phyloP scores from a whole-genome alignment of 352 stramenopile species.

The Thalassiosira mediterranea region DNA sequence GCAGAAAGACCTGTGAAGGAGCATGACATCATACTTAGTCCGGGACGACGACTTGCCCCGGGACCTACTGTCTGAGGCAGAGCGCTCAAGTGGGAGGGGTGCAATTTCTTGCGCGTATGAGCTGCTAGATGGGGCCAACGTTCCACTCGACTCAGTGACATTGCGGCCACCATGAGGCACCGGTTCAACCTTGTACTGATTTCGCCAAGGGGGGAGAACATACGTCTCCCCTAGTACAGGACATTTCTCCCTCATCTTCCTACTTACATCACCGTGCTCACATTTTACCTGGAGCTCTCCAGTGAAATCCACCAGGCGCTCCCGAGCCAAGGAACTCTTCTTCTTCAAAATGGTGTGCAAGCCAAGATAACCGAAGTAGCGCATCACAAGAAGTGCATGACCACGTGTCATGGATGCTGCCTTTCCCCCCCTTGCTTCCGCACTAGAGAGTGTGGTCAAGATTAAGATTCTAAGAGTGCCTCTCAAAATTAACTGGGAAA shows the following conservation, averaged over 20 bases:
- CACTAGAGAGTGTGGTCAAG: slow-evolving; percentile 16
- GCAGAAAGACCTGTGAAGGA: slow-evolving; percentile 76
- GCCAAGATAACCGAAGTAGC: slow-evolving; percentile 85
- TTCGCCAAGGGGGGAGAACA: slow-evolving; percentile 55
- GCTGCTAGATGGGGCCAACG: neutral
- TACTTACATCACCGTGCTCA: slow-evolving; percentile 19
- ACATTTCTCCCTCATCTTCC: slow-evolving; percentile 34
- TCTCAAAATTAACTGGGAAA: neutral
- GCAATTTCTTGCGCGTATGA: slow-evolving; percentile 79
- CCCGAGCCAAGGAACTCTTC: slow-evolving; percentile 71
- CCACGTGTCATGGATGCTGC: slow-evolving; percentile 74
- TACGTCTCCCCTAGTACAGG: slow-evolving; percentile 48
- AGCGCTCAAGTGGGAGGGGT: slow-evolving; percentile 62
- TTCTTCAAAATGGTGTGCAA: slow-evolving; percentile 79
- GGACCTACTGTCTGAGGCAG: slow-evolving; percentile 27
- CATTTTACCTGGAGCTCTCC: slow-evolving; percentile 73
- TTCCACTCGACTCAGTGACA: slow-evolving; percentile 23
- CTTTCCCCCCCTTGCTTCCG: slow-evolving; percentile 48
- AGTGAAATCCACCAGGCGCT: slow-evolving; percentile 81
- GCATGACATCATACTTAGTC: slow-evolving; percentile 48
- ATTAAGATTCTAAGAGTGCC: neutral
- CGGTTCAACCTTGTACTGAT: slow-evolving; percentile 69
- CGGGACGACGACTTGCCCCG: slow-evolving; percentile 32
- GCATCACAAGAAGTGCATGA: slow-evolving; percentile 81
- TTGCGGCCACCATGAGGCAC: slow-evolving; percentile 63